phyloP scores from a whole-genome alignment of 768 basidiomycete genomes.

The Podaxis sp. region DNA sequence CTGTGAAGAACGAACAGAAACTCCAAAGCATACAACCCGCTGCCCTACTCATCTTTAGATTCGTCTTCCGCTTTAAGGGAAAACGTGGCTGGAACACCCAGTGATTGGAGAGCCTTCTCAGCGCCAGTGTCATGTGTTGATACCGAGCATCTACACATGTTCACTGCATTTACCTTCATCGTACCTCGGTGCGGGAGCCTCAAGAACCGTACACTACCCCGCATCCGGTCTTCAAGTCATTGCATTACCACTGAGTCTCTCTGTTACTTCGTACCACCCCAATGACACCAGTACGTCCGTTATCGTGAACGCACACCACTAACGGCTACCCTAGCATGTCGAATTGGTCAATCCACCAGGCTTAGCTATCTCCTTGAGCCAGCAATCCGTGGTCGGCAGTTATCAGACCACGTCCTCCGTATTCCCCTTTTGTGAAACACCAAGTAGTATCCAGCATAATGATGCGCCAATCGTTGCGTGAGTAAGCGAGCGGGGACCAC shows the following conservation, averaged over 20 bases:
- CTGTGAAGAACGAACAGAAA: not conserved
- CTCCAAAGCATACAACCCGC: not conserved
- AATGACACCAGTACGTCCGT: not conserved
- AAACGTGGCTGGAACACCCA: conserved; percentile 1
- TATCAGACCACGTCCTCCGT: not conserved
- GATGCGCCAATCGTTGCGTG: conserved; percentile 19
- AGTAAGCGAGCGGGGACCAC: not conserved
- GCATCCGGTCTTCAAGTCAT: not conserved
- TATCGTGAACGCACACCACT: not conserved
- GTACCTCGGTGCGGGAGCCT: not conserved
- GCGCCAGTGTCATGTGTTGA: not conserved
- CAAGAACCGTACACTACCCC: not conserved
- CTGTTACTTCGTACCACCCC: not conserved
- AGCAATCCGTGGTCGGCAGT: not conserved
- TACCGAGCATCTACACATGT: not conserved
- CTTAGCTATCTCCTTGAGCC: not conserved
- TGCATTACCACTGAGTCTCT: not conserved
- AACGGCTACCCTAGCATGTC: not conserved
- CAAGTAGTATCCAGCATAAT: not conserved
- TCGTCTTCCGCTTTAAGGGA: not conserved
- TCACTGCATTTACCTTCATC: not conserved
- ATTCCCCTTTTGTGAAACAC: not conserved
- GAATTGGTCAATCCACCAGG: not conserved
- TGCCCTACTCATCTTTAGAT: not conserved
- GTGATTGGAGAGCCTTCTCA: not conserved